Conservation (phyloP, 176 grass and related monocot species). For the Ampelocalamus luodianensis region DNA sequence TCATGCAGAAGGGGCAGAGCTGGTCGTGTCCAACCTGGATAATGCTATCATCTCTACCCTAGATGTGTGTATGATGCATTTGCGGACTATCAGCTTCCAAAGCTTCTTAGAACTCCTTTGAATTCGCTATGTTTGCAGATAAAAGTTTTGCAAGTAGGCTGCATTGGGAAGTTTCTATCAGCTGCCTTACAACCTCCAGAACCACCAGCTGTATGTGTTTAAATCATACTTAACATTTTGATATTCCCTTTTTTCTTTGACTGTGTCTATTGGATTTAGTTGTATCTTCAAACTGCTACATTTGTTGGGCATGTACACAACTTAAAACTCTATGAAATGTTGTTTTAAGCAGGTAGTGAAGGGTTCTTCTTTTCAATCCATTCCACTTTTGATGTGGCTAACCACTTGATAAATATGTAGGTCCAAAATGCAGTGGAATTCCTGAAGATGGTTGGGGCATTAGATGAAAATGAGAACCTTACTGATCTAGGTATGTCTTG, state of each 20-base stretch:
- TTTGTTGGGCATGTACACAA: slow-evolving; percentile 21
- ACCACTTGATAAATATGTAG: slow-evolving; percentile 52
- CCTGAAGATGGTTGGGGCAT: slow-evolving; percentile 88
- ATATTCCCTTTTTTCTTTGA: background rate
- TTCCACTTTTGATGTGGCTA: slow-evolving; percentile 21
- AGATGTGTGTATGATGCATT: slow-evolving; percentile 98
- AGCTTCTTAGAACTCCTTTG: slow-evolving; percentile 92
- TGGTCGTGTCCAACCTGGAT: slow-evolving; percentile 91
- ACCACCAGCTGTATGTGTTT: slow-evolving; percentile 73
- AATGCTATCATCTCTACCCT: slow-evolving; percentile 96
- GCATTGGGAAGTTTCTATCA: slow-evolving; percentile 86
- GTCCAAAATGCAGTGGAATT: slow-evolving; percentile 97
- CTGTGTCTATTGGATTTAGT: background rate
- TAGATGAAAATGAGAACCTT: slow-evolving; percentile 84
- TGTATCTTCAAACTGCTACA: background rate
- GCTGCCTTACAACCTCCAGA: slow-evolving; percentile 89
- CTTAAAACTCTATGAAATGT: background rate
- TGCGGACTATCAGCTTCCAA: slow-evolving; percentile 84
- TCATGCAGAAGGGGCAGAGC: slow-evolving; percentile 86
- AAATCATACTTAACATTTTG: slow-evolving; percentile 10
- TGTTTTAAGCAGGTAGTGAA: slow-evolving; percentile 13
- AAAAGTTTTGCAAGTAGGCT: slow-evolving; percentile 88
- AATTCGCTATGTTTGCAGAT: slow-evolving; percentile 98
- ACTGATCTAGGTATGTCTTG: slow-evolving; percentile 77
- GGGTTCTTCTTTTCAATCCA: slow-evolving; percentile 3